phyloP scores from a whole-genome alignment of 1,284 basidiomycete species.

The Microbotryum intermedium region DNA sequence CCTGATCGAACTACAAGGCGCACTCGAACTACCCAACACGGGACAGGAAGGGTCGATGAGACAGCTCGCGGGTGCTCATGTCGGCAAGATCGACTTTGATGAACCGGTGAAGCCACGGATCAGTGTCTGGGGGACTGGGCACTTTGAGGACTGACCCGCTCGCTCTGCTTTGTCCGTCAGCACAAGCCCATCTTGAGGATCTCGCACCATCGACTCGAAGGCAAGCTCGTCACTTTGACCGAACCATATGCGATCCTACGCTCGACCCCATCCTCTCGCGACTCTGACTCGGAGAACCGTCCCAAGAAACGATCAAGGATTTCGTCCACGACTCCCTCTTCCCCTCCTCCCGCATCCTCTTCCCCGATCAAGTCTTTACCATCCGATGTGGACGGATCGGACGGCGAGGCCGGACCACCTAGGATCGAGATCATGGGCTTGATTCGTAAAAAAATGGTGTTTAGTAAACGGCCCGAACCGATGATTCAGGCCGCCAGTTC shows the following conservation, averaged over 20 bases:
- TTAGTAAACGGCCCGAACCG: slow-evolving; percentile 32
- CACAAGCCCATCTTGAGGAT: slow-evolving; percentile 31
- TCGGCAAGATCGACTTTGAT: slow-evolving; percentile 32
- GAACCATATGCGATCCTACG: slow-evolving; percentile 30
- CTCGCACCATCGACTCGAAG: slow-evolving; percentile 32
- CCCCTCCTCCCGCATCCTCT: background rate
- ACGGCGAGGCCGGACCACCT: background rate
- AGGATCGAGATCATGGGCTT: slow-evolving; percentile 25
- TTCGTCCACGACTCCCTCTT: background rate
- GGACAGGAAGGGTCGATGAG: background rate
- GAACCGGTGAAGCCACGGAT: slow-evolving; percentile 26
- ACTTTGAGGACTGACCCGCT: too few relatives aligned
- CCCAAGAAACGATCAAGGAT: background rate
- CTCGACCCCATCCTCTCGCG: slow-evolving; percentile 10
- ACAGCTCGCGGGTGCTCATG: slow-evolving; percentile 14
- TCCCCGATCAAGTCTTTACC: background rate
- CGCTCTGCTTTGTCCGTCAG: slow-evolving; percentile 11
- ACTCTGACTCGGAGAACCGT: background rate
- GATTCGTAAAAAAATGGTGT: slow-evolving; percentile 30
- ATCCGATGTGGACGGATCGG: background rate
- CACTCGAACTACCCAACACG: slow-evolving; percentile 19
- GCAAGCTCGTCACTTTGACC: slow-evolving; percentile 29
- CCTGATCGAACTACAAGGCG: slow-evolving; percentile 33
- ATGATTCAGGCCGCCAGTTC: slow-evolving; percentile 12
- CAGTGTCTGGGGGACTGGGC: too few relatives aligned